Percentiles rank a stretch among this genome's conserved stretches.
phyloP scores from a whole-genome alignment of 148 eudicot genomes.

The Cornus florida region DNA sequence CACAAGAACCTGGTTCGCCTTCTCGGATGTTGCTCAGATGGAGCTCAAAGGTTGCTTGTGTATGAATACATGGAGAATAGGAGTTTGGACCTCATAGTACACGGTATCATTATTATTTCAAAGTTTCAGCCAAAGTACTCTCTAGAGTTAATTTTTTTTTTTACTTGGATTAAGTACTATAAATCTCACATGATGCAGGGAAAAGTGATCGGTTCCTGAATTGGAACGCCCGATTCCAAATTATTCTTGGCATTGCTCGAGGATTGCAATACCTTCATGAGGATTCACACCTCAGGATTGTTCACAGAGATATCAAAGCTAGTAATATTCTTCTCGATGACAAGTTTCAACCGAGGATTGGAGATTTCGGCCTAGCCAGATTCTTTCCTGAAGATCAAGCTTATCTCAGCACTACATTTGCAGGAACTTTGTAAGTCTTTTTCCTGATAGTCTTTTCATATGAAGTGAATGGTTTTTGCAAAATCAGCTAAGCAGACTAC shows the following conservation, averaged over 20 bases:
- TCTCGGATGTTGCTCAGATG: constrained; percentile 46
- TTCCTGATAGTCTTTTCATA: too few species aligned
- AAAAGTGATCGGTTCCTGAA: constrained; percentile 32
- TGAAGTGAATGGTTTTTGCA: too few species aligned
- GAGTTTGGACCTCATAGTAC: constrained; percentile 44
- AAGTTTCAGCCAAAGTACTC: too few species aligned
- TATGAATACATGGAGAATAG: constrained; percentile 54
- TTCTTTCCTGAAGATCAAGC: constrained; percentile 57
- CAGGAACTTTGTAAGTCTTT: constrained; percentile 50
- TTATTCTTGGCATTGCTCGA: constrained; percentile 51
- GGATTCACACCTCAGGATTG: constrained; percentile 49
- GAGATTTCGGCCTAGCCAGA: constrained; percentile 56
- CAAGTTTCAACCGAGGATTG: constrained; percentile 47
- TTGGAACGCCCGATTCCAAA: constrained; percentile 46
- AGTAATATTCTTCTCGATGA: constrained; percentile 52
- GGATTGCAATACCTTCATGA: constrained; percentile 53
- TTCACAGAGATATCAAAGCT: constrained; percentile 58
- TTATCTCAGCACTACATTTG: constrained; percentile 52
- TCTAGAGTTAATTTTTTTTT: too few species aligned
- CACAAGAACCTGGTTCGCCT: constrained; percentile 56
- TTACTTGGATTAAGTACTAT: not conserved
- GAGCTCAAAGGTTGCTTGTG: constrained; percentile 42
- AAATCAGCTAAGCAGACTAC: too few species aligned
- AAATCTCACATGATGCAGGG: constrained; percentile 21
- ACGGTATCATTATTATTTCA: constrained; percentile 20